phyloP scores from a whole-genome alignment of 2,329 filamentous ascomycete genomes.

The Fusarium siculi region DNA sequence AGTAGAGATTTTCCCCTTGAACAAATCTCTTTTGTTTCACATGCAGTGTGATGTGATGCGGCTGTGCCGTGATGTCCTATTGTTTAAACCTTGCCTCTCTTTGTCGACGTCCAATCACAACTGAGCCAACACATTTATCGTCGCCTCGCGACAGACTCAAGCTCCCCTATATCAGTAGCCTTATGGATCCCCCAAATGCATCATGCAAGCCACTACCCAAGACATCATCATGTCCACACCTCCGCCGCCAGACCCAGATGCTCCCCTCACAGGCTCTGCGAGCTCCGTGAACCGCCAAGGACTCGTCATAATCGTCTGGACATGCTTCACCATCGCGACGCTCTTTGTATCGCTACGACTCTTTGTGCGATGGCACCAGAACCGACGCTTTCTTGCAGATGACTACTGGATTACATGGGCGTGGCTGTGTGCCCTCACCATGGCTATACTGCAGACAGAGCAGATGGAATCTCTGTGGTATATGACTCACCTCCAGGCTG shows the following conservation, averaged over 20 bases:
- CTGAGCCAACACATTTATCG: background rate
- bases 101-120: background rate
- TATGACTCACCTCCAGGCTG: slow-evolving; percentile 6
- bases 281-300: background rate
- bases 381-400: slow-evolving; percentile 10
- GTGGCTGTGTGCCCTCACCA: slow-evolving; percentile 16
- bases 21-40: background rate
- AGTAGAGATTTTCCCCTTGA: too few species aligned
- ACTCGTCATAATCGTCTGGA: slow-evolving; percentile 4
- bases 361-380: slow-evolving; percentile 18
- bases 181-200: background rate
- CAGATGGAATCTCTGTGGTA: slow-evolving; percentile 29
- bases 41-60: background rate
- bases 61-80: background rate
- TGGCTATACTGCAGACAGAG: slow-evolving; percentile 24
- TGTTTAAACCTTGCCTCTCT: background rate
- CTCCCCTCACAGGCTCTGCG: slow-evolving; percentile 19
- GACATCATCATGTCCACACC: slow-evolving; percentile 1
- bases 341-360: slow-evolving; percentile 2
- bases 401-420: slow-evolving; percentile 30
- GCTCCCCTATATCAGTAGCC: background rate
- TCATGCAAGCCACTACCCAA: background rate
- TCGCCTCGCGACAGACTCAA: background rate
- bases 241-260: slow-evolving; percentile 1
- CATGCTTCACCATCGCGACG: slow-evolving; percentile 15